Evolutionary conservation across 192 early-diverging fungal genomes (phyloP).

Genomic region (Mortierella antarctica): DNA sequence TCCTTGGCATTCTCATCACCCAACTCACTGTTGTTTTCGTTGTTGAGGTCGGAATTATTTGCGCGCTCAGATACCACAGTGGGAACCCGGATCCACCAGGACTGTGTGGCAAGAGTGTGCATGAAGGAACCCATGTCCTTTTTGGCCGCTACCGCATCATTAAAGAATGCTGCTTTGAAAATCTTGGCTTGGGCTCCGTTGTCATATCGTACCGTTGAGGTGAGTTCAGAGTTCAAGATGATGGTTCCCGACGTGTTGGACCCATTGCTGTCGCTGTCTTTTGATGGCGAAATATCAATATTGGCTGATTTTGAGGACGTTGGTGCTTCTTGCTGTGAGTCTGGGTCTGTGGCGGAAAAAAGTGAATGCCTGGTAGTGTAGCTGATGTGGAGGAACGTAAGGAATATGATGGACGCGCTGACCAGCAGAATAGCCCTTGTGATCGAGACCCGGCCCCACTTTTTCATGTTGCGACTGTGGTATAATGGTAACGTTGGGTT

Average conservation of each 20-base stretch:
- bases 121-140: conserved; percentile 33
- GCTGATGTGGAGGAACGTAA: conserved; percentile 12
- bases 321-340: not conserved
- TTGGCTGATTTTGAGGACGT: not conserved
- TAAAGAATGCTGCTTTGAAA: conserved; percentile 30
- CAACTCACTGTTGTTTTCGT: not conserved
- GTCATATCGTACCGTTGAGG: conserved; percentile 3
- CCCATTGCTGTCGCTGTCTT: not conserved
- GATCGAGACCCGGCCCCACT: not conserved
- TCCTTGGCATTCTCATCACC: conserved; percentile 21
- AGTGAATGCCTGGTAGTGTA: not conserved
- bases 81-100: conserved; percentile 11
- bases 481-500: not conserved
- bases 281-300: not conserved
- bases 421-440: conserved; percentile 10
- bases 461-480: conserved; percentile 1
- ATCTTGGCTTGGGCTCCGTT: conserved; percentile 16
- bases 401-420: conserved; percentile 15
- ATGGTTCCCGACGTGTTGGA: not conserved
- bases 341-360: not conserved
- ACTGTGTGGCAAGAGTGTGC: conserved; percentile 13
- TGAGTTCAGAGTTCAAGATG: conserved; percentile 7
- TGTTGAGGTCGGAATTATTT: not conserved
- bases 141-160: conserved; percentile 12
- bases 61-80: not conserved